Evolutionary conservation across 1,139 yeast species (phyloP).

Genomic region (Hyphopichia buzzinii): DNA sequence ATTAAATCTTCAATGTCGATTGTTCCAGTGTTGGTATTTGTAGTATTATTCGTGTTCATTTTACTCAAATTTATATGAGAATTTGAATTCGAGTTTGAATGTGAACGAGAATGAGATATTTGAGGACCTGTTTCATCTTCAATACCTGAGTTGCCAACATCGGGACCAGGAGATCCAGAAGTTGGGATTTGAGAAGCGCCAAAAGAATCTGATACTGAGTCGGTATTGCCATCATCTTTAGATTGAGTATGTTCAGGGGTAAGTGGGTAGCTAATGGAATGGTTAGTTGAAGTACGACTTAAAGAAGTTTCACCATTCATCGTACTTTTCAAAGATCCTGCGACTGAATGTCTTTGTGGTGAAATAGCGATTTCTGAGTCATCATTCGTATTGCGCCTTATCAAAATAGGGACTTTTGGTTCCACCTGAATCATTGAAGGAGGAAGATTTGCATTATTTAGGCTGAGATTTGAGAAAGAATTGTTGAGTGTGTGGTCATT

Average conservation of each 20-base stretch:
- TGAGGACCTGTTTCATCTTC: neutral
- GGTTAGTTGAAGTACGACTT: constrained; percentile 31
- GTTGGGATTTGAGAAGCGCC: neutral
- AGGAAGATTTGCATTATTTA: constrained; percentile 36
- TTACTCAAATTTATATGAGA: neutral
- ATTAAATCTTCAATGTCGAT: constrained; percentile 85
- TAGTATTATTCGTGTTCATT: neutral
- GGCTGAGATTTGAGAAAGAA: constrained; percentile 8
- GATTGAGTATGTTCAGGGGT: constrained; percentile 20
- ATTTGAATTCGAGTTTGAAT: neutral
- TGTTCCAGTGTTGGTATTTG: constrained; percentile 23
- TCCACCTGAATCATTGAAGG: constrained; percentile 68
- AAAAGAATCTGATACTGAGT: neutral
- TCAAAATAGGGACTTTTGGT: constrained; percentile 67
- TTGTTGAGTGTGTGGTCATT: constrained; percentile 2
- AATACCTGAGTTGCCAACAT: neutral
- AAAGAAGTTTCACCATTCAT: constrained; percentile 1
- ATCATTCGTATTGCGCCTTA: constrained; percentile 40
- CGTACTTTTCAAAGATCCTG: constrained; percentile 1
- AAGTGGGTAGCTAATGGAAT: constrained; percentile 17
- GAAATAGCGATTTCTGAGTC: neutral
- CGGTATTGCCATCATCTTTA: constrained; percentile 2
- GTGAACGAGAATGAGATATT: neutral
- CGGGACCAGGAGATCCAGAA: neutral
- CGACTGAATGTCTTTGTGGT: constrained; percentile 2